phyloP scores from a whole-genome alignment of 768 basidiomycete genomes.

The Cystofilobasidium macerans region DNA sequence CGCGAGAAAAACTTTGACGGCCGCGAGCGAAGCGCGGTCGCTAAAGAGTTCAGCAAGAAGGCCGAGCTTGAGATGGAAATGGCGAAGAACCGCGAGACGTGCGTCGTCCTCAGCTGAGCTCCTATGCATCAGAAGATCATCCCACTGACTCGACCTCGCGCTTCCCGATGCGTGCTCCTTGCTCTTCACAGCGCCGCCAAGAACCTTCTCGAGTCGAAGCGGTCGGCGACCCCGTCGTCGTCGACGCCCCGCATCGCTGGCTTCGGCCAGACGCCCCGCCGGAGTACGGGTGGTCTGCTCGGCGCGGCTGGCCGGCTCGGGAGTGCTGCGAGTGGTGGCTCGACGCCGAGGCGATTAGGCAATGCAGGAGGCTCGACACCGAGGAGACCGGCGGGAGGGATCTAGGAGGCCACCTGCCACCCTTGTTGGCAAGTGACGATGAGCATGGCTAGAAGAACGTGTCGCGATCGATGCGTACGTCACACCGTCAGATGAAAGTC shows the following conservation, averaged over 20 bases:
- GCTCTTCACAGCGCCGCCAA: constrained; percentile 33
- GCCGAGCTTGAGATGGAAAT: constrained; percentile 88
- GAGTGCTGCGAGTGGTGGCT: neutral
- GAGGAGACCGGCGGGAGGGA: no score
- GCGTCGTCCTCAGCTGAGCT: constrained; percentile 18
- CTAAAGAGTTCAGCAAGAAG: constrained; percentile 79
- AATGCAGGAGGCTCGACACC: no score
- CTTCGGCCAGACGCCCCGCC: constrained; percentile 33
- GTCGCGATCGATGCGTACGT: no score
- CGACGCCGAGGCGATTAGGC: constrained; percentile 13
- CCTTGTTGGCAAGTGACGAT: no score
- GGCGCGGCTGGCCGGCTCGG: constrained; percentile 10
- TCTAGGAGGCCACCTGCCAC: no score
- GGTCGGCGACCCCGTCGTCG: constrained; percentile 27
- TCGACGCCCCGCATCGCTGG: constrained; percentile 36
- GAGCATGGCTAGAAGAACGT: no score
- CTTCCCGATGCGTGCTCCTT: neutral
- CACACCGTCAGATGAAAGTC: no score
- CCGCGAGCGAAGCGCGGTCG: constrained; percentile 50
- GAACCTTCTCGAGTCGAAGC: constrained; percentile 33
- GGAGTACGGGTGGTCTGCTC: constrained; percentile 27
- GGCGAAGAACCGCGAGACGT: constrained; percentile 46
- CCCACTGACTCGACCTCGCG: neutral
- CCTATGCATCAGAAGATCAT: neutral
- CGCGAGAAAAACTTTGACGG: constrained; percentile 97